These are phyloP conservation scores for Pyricularia grisea DNA, from an alignment of 2,329 filamentous ascomycete genomes.

Conservation along the genomic window DNA sequence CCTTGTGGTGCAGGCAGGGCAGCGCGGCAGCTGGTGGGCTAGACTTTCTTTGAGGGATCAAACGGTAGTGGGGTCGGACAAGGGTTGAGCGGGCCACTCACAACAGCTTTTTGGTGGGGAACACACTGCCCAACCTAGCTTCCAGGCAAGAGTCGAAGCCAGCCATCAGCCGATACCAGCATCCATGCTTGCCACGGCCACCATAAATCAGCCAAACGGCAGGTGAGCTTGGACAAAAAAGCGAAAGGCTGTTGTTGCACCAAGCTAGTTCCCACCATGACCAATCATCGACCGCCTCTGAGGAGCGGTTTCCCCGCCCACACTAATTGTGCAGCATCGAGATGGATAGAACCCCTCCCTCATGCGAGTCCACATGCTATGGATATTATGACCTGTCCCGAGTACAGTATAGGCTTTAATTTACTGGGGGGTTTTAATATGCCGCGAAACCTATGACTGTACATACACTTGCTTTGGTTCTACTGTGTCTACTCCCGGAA, in stretches of 20 bases:
- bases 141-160: neutral
- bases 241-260: neutral
- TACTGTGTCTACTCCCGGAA: neutral
- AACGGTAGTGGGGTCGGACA: neutral
- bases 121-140: neutral
- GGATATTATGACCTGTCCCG: neutral
- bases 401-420: neutral
- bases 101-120: neutral
- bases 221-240: neutral
- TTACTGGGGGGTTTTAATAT: neutral
- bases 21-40: neutral
- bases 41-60: neutral
- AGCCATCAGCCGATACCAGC: neutral
- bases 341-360: neutral
- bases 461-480: no score
- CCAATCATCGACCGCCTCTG: neutral
- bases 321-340: neutral
- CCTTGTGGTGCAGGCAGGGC: constrained; percentile 1
- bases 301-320: neutral
- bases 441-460: neutral
- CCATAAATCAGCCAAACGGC: neutral
- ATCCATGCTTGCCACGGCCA: neutral
- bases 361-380: neutral
- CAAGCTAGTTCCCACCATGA: neutral
- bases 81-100: neutral